Evolutionary conservation across 306 rosid genomes (phyloP).

Genomic region (Gynostemma pentaphyllum): DNA sequence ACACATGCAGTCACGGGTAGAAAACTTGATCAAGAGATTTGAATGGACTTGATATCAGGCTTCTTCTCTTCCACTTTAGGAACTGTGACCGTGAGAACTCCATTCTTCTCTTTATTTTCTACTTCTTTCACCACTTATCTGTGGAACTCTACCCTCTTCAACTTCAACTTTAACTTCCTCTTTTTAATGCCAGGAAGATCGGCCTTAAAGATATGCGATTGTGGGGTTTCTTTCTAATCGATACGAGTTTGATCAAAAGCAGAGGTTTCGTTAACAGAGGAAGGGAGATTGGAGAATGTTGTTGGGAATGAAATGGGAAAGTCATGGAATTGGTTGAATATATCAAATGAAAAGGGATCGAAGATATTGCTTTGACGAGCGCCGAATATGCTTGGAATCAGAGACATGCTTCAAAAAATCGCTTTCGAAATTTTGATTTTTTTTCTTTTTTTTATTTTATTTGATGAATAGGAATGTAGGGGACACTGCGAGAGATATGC

Average conservation of each 20-base stretch:
- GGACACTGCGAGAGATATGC: too few species aligned
- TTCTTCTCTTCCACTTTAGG: constrained; percentile 20
- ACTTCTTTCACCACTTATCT: constrained; percentile 24
- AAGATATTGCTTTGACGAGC: constrained; percentile 17
- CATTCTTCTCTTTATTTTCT: constrained; percentile 23
- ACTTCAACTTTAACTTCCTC: constrained; percentile 26
- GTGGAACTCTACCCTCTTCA: constrained; percentile 20
- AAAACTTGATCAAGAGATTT: constrained; percentile 13
- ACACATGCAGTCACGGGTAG: background rate
- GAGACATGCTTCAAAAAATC: constrained; percentile 3
- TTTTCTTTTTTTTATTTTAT: too few species aligned
- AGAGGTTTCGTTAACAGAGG: constrained; percentile 16
- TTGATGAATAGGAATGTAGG: too few species aligned
- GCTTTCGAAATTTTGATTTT: too few species aligned
- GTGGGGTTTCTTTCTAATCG: constrained; percentile 31
- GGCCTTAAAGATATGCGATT: constrained; percentile 28
- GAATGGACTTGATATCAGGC: constrained; percentile 17
- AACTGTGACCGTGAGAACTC: constrained; percentile 22
- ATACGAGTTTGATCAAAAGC: constrained; percentile 24
- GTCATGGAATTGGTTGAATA: constrained; percentile 24
- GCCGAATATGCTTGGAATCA: constrained; percentile 19
- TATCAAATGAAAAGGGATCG: constrained; percentile 20
- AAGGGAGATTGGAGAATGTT: background rate
- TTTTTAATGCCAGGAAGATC: constrained; percentile 27
- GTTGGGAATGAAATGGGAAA: background rate